These are phyloP conservation scores for Neurospora sp. DNA, from an alignment of 2,329 filamentous ascomycete genomes.

Conservation along the genomic window DNA sequence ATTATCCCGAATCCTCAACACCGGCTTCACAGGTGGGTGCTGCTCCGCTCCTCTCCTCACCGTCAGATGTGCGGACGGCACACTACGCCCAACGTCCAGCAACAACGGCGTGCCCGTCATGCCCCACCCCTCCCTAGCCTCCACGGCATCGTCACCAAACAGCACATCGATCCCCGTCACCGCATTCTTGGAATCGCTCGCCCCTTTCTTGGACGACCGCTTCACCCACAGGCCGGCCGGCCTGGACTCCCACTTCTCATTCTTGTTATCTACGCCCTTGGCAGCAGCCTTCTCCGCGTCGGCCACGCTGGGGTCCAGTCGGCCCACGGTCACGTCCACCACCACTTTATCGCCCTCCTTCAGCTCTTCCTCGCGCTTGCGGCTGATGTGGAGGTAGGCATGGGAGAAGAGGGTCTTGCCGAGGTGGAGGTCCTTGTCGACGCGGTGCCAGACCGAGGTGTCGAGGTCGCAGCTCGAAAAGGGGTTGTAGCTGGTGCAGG, in stretches of 20 bases:
- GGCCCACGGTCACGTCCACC: conserved; percentile 66
- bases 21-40: conserved; percentile 52
- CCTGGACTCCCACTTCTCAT: conserved; percentile 66
- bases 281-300: conserved; percentile 34
- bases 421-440: conserved; percentile 86
- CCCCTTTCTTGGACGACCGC: conserved; percentile 59
- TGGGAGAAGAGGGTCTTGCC: conserved; percentile 62
- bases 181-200: conserved; percentile 63
- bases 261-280: conserved; percentile 23
- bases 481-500: conserved; percentile 64
- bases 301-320: conserved; percentile 56
- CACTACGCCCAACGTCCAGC: conserved; percentile 51
- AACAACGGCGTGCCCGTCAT: conserved; percentile 66
- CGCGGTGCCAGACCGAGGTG: conserved; percentile 61
- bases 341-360: conserved; percentile 66
- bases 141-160: conserved; percentile 84
- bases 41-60: conserved; percentile 62
- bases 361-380: conserved; percentile 80
- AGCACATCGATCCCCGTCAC: conserved; percentile 79
- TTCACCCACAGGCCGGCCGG: conserved; percentile 75
- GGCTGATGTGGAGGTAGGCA: conserved; percentile 73
- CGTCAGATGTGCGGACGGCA: conserved; percentile 65
- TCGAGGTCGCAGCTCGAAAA: conserved; percentile 72
- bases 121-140: conserved; percentile 78
- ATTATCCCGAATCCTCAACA: conserved; percentile 72